Base-by-base conservation (phyloP, 2,329 filamentous ascomycete genomes). In the Penicillium sp. region DNA sequence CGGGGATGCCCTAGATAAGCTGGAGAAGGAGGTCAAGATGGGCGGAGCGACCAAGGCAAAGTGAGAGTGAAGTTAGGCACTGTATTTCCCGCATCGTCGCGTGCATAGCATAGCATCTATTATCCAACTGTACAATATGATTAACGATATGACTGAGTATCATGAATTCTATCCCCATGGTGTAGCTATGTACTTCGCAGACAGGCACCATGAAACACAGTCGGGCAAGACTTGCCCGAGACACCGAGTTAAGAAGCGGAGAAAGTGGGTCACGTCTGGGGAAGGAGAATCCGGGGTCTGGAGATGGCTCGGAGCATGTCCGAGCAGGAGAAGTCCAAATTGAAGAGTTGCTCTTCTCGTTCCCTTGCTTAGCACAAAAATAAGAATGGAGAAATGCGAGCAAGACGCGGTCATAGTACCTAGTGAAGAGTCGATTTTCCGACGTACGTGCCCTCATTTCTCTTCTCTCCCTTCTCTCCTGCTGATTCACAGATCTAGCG, bases 1-100 rank as follows among this genome's bases (percentile, higher is more conserved):
- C 52, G 55, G 51, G 12, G 54, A 55, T 39, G 69, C 71, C 5
- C 44, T 73, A 50, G 64, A 67, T n/a, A 53, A 58, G 27, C 60
- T 73, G 13, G 70, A 70, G 54, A 57, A 60, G 50, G 70, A 72
- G 51, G 70, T 73, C 10, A 65, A 61, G 46, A 53, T 32, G 2
- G 57, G 54, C 43, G 47, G 46, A 39, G 41, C 44, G 6, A 38
- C 18, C n/a, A 23, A 41, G 4, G 20, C 48, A 18, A 52, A 46
- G 42, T 27, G n/a, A 28, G 41, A 33, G 12, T 43, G 23, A 49
- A 28, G 27, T n/a, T 20, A n/a, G 9, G 13, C 25, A 31, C 10
- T 29, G 12, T 29, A 13, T 29, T 18, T 28, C 32, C 38, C 31
- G 33, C 29, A 31, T 33, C 20, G 12, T 15, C 15, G 24, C 41